phyloP scores from a whole-genome alignment of 306 rosid genomes.

The Quercus suber region DNA sequence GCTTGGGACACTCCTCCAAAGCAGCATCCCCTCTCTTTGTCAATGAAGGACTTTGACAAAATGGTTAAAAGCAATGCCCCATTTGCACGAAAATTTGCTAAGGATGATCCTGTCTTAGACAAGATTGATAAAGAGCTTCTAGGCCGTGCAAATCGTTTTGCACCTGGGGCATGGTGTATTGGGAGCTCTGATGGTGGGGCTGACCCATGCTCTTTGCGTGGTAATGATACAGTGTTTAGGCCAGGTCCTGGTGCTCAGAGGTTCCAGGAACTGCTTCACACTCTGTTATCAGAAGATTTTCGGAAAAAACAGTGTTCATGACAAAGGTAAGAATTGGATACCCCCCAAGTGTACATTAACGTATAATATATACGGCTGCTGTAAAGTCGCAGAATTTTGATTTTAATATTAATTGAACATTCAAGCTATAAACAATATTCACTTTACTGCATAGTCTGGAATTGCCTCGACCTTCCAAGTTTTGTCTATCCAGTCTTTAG shows the following conservation, averaged over 20 bases:
- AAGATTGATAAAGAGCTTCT: constrained; percentile 85
- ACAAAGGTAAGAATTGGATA: constrained; percentile 27
- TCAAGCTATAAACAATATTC: constrained; percentile 32
- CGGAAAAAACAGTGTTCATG: constrained; percentile 65
- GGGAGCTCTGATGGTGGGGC: constrained; percentile 59
- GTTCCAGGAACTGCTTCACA: constrained; percentile 54
- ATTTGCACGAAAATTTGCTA: constrained; percentile 84
- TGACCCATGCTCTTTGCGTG: constrained; percentile 73
- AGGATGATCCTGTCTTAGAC: constrained; percentile 73
- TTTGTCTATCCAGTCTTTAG: neutral
- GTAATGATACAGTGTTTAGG: constrained; percentile 61
- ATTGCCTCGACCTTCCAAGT: constrained; percentile 10
- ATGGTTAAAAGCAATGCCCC: constrained; percentile 88
- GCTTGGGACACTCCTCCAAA: constrained; percentile 99
- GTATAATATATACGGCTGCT: constrained; percentile 37
- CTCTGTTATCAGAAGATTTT: constrained; percentile 60
- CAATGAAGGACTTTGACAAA: constrained; percentile 72
- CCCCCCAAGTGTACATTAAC: constrained; percentile 55
- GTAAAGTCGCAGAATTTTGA: constrained; percentile 40
- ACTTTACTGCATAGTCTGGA: constrained; percentile 23
- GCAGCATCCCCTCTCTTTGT: constrained; percentile 80
- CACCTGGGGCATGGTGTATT: constrained; percentile 88
- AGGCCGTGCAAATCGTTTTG: constrained; percentile 59
- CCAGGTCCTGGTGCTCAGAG: constrained; percentile 84
- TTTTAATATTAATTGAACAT: constrained; percentile 19